Percentiles rank a stretch among this genome's conserved stretches.
These are phyloP conservation scores for Babesia ovata DNA, from an alignment of 169 alveolate genomes.

Conservation along the genomic window DNA sequence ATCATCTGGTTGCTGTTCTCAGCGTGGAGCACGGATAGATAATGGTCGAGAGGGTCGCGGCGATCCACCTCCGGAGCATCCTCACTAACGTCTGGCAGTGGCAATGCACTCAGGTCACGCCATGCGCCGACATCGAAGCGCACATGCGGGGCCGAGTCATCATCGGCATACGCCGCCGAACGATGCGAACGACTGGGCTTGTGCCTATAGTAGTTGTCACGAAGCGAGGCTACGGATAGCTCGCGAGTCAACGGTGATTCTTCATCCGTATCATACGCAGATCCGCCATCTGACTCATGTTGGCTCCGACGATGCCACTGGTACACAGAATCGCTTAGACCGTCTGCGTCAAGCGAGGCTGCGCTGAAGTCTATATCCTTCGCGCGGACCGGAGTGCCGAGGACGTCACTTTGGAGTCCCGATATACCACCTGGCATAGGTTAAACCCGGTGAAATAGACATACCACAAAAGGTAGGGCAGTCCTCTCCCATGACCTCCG, in stretches of 20 bases:
- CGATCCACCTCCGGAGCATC: constrained; percentile 9
- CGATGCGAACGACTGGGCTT: neutral
- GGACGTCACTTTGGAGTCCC: constrained; percentile 57
- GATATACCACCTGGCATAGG: constrained; percentile 45
- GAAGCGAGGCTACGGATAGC: constrained; percentile 11
- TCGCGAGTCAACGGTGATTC: constrained; percentile 10
- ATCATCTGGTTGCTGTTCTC: constrained; percentile 11
- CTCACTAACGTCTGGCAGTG: constrained; percentile 23
- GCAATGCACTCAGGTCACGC: neutral
- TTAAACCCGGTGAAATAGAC: neutral
- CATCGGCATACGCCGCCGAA: neutral
- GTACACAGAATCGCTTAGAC: constrained; percentile 3
- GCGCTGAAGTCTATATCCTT: constrained; percentile 28
- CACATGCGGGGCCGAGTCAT: neutral
- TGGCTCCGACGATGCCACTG: constrained; percentile 16
- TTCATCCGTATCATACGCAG: neutral
- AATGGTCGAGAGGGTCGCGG: constrained; percentile 23
- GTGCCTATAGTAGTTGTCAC: constrained; percentile 10
- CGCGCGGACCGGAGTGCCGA: constrained; percentile 37
- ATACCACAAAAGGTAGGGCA: constrained; percentile 71
- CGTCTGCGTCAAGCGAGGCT: constrained; percentile 20
- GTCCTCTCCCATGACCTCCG: constrained; percentile 56
- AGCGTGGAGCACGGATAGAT: constrained; percentile 21
- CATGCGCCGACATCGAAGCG: constrained; percentile 1
- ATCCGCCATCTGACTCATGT: neutral